A percentile compares a stretch with the other conserved stretches of the same genome.
These are phyloP conservation scores for Schizophyllum commune DNA, from an alignment of 1,284 basidiomycete genomes.

Conservation along the genomic window DNA sequence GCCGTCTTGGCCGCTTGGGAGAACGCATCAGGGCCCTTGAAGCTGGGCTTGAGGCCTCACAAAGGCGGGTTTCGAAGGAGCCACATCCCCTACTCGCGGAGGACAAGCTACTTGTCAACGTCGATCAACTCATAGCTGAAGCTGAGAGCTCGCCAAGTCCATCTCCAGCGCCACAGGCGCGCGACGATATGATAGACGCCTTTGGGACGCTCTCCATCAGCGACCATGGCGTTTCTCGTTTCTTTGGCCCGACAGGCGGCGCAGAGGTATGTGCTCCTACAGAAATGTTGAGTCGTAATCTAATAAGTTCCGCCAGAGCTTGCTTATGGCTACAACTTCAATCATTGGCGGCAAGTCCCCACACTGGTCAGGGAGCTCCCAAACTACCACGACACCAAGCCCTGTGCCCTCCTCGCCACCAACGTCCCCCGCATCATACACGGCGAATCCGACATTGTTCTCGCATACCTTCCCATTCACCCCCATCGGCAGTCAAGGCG, in stretches of 20 bases:
- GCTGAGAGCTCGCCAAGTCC: neutral
- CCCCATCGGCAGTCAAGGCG: constrained; percentile 40
- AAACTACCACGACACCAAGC: constrained; percentile 10
- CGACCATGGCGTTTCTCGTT: constrained; percentile 51
- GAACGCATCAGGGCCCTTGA: constrained; percentile 60
- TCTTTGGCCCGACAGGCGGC: constrained; percentile 59
- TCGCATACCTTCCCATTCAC: constrained; percentile 59
- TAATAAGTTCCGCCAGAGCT: constrained; percentile 12
- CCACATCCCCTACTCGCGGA: constrained; percentile 53
- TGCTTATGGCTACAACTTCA: constrained; percentile 22
- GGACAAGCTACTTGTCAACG: constrained; percentile 15
- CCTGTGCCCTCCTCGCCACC: constrained; percentile 22
- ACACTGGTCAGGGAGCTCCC: neutral
- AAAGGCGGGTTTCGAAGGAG: constrained; percentile 34
- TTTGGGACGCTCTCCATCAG: constrained; percentile 58
- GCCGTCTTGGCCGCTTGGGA: constrained; percentile 51
- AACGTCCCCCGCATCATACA: constrained; percentile 24
- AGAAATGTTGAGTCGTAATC: constrained; percentile 4
- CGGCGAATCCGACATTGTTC: constrained; percentile 41
- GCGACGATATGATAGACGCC: constrained; percentile 24
- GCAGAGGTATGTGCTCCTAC: constrained; percentile 38
- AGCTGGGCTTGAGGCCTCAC: constrained; percentile 45
- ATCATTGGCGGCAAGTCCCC: neutral
- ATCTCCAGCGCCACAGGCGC: neutral
- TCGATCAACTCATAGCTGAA: constrained; percentile 7